Evolutionary conservation across 140 eudicot species (phyloP), one percentile per base, ranked within the genome.

Genomic region (Bidens hawaiensis): DNA sequence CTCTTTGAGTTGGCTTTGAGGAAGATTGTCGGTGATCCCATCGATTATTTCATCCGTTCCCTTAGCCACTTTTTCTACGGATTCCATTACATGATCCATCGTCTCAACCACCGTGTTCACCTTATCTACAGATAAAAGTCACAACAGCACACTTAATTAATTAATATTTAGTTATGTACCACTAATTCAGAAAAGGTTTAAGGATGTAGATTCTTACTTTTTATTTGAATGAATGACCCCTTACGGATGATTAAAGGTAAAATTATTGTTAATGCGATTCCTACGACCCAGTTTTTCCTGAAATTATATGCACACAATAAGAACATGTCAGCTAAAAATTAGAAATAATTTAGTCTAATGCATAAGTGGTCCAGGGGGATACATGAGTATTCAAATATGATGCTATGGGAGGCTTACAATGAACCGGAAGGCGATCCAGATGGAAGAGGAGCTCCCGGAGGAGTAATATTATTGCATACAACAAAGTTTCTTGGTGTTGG

Each of bases 281-380:
- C 85, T 23, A 67, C 40, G 18, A 71, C 47, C 79, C 78, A 80
- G 17, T 42, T 24, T 52, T 58, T 85, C 81, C 83, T 77, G 78
- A 60, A 46, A 67, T 25, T 41, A 11, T 14, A 28, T 28, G 22
- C 23, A 43, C 30, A 21, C 1, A 31, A 18, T n/a, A 42, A 42
- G 18, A 42, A 28, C 17, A 42, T 42, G 48, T 42, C 3, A 42
- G 18, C 17, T 1, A 34, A 28, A 3, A 4, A 42, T 10, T 22
- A 25, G 12, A 17, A 19, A 21, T 9, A 8, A 19, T 59, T 9
- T 36, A 36, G 3, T 30, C 6, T 6, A 30, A 30, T 30, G 6
- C 42, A 36, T 3, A 36, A 36, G 42, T 10, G 42, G 42, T n/a
- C n/a, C n/a, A 4, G 8, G 42, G 8, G 11, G 13, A 36, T 2